Evolutionary conservation across 306 rosid genomes (phyloP), one percentile per base, ranked within the genome.

Genomic region (Fragaria iinumae): DNA sequence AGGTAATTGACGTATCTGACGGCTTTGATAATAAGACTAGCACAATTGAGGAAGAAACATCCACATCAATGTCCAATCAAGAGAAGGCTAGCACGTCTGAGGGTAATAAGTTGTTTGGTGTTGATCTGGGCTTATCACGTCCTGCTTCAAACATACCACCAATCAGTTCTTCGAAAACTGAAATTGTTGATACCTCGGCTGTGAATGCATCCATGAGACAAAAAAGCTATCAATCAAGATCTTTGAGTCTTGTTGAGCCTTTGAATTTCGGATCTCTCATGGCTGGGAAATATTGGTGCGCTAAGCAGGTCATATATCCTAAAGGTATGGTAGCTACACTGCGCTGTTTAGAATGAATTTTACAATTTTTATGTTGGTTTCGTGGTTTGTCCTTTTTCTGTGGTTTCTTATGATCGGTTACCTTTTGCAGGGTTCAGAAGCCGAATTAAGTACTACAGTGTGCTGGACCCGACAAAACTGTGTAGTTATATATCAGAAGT

Each of bases 401-500:
- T 64, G 39, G 25, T 62, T 32, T 62, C 18, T 43, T 67, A 80
- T 77, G 50, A 73, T 73, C 66, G 72, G 63, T 70, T 57, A 57
- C 59, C 45, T 83, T 83, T 63, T 88, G 82, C 85, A 96, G 99
- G 99, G 68, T 96, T 84, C 88, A 84, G 80, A 88, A 92, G 97
- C 80, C 87, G 91, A 63, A 91, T 85, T 36, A 82, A 63, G 67
- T 96, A 88, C 88, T 82, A 66, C 49, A 90, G 88, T 71, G 81
- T 96, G 75, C 80, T 83, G 36, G 74, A 87, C 86, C 99, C 97
- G n/a, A 56, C 89, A 71, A 88, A 75, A 74, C 69, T 83, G 36
- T 87, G 89, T 78, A 84, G 83, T 84, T 96, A 92, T 82, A 76
- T 85, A 65, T 96, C 96, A 60, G 93, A 92, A 89, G 97, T 96